A percentile compares a stretch with the other conserved stretches of the same genome.
Conservation (phyloP, 2,329 filamentous ascomycete genomes). For the Fusarium cyanostomum region DNA sequence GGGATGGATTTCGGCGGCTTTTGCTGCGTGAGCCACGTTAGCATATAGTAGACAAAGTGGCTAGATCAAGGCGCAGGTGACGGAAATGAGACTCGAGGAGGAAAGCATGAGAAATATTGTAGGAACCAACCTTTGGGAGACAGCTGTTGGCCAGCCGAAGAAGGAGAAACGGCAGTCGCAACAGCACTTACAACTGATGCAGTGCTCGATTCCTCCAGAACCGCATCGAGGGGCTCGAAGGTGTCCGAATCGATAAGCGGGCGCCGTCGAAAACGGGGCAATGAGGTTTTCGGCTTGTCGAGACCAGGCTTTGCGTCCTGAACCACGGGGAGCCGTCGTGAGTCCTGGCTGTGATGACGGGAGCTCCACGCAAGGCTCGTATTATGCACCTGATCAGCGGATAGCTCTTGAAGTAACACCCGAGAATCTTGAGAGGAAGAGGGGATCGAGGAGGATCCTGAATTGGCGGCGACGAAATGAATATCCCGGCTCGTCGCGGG, state of each 20-base stretch:
- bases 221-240: slow-evolving; percentile 48
- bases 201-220: slow-evolving; percentile 43
- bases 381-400: slow-evolving; percentile 41
- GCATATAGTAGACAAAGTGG: slow-evolving; percentile 1
- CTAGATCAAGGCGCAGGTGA: background rate
- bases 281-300: slow-evolving; percentile 23
- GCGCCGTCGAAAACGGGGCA: slow-evolving; percentile 43
- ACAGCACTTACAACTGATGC: slow-evolving; percentile 10
- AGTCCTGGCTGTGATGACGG: slow-evolving; percentile 12
- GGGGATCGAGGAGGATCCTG: slow-evolving; percentile 25
- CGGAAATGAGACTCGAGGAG: background rate
- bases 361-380: slow-evolving; percentile 26
- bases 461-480: slow-evolving; percentile 28
- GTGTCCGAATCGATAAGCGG: slow-evolving; percentile 45
- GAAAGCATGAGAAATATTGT: background rate
- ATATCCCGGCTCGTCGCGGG: slow-evolving; percentile 27
- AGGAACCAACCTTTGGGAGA: slow-evolving; percentile 31
- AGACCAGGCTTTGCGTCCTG: slow-evolving; percentile 13
- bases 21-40: slow-evolving; percentile 26
- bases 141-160: background rate
- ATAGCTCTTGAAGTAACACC: slow-evolving; percentile 43
- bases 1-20: slow-evolving; percentile 29
- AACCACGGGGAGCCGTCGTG: background rate
- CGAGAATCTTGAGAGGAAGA: slow-evolving; percentile 27
- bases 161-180: slow-evolving; percentile 4